Evolutionary conservation across 495 filamentous ascomycete genomes (phyloP), one percentile per base, ranked within the genome.

Genomic region (Hypoxylon lenormandii): DNA sequence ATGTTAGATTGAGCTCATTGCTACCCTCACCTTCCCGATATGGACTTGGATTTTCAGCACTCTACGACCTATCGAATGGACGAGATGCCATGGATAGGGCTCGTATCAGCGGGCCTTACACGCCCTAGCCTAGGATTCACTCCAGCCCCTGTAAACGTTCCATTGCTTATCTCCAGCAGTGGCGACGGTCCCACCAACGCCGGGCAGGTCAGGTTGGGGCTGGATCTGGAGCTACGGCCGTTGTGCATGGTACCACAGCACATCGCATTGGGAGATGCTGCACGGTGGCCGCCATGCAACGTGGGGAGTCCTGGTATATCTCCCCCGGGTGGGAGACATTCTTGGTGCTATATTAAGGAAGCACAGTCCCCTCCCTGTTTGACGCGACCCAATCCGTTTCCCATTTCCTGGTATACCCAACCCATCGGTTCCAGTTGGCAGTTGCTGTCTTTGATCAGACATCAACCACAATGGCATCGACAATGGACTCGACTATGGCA

Each of bases 391-490:
- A 19, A 47, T 40, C 36, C 38, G 54, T 55, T 36, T 45, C 18
- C 23, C 38, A 49, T 60, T 36, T 45, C 23, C 37, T 26, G 38
- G 40, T 57, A 52, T 42, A 49, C 37, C 57, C 51, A 60, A 42
- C 6, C 61, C 18, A 42, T 66, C 62, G 47, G 51, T 57, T 58
- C 52, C 30, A 11, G 22, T 5, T 37, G 51, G 50, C 30, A 57
- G 37, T 58, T 33, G 37, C 53, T 33, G 63, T 66, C 57, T 47
- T 37, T 12, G 30, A 66, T 46, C 42, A 58, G 57, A 63, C 51
- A 63, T 42, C 38, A 40, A 37, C 57, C 18, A 59, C 45, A 30
- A 76, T 74, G 73, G 60, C 67, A 48, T 76, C 71, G 53, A 69
- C 66, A 33, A 33, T 33, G 30, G 30, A 33, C 4, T 33, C 30